These are phyloP conservation scores for Alternaria sp. DNA, from an alignment of 2,329 filamentous ascomycete genomes.

Conservation along the genomic window DNA sequence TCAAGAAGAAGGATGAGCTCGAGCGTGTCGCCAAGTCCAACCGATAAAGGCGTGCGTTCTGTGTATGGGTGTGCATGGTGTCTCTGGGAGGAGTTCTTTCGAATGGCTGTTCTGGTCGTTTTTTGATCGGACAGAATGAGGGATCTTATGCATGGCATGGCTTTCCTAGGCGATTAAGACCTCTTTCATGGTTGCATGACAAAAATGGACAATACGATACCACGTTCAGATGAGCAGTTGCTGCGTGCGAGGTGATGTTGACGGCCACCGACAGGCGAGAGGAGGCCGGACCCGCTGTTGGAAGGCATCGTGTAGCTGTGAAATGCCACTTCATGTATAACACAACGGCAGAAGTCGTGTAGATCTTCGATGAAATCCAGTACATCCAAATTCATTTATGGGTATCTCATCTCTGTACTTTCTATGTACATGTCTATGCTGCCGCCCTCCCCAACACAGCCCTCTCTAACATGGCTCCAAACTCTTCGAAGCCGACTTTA, in stretches of 20 bases:
- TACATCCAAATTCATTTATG: slow-evolving; percentile 6
- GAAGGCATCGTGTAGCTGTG: neutral
- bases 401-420: slow-evolving; percentile 12
- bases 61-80: slow-evolving; percentile 35
- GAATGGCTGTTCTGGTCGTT: slow-evolving; percentile 37
- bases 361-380: neutral
- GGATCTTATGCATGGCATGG: slow-evolving; percentile 47
- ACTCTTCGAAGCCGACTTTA: slow-evolving; percentile 45
- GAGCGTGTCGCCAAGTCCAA: slow-evolving; percentile 99
- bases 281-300: neutral
- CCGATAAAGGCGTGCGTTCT: slow-evolving; percentile 74
- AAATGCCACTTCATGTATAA: neutral
- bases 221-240: slow-evolving; percentile 8
- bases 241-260: slow-evolving; percentile 19
- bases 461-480: slow-evolving; percentile 49
- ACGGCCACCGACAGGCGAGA: neutral
- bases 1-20: slow-evolving; percentile 99
- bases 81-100: slow-evolving; percentile 46
- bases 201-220: slow-evolving; percentile 43
- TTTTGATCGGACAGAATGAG: slow-evolving; percentile 37
- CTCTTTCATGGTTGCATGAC: slow-evolving; percentile 51
- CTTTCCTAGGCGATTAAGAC: slow-evolving; percentile 48
- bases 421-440: neutral
- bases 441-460: slow-evolving; percentile 35
- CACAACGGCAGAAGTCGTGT: neutral